Percentiles rank a stretch among this genome's conserved stretches.
phyloP scores from a whole-genome alignment of 1,284 basidiomycete species.

The Cryptococcus maquisensis region DNA sequence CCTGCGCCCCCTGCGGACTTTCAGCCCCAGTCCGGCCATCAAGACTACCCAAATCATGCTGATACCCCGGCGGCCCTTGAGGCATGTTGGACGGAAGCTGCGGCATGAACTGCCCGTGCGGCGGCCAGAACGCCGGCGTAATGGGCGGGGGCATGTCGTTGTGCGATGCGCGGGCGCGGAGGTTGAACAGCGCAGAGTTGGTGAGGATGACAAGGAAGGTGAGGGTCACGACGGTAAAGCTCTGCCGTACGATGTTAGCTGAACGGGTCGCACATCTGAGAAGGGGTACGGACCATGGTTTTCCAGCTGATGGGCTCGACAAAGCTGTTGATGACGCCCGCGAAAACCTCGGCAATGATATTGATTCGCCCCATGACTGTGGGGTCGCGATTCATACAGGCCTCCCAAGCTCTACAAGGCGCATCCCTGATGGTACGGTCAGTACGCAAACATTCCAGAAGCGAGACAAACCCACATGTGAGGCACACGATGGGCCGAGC shows the following conservation, averaged over 20 bases:
- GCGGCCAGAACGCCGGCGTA: slow-evolving; percentile 14
- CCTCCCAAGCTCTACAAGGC: slow-evolving; percentile 82
- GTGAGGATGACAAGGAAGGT: slow-evolving; percentile 75
- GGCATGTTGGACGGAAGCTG: slow-evolving; percentile 15
- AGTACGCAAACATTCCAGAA: not conserved
- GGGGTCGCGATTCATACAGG: slow-evolving; percentile 94
- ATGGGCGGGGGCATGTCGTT: slow-evolving; percentile 10
- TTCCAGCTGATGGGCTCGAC: slow-evolving; percentile 97
- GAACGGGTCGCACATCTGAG: not conserved
- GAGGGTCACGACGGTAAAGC: slow-evolving; percentile 72
- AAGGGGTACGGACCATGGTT: slow-evolving; percentile 66
- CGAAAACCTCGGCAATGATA: slow-evolving; percentile 90
- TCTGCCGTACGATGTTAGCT: slow-evolving; percentile 49
- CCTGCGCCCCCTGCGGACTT: not conserved
- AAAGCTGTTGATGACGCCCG: slow-evolving; percentile 92
- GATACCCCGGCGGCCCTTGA: slow-evolving; percentile 5
- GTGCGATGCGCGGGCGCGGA: slow-evolving; percentile 43
- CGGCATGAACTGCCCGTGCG: slow-evolving; percentile 18
- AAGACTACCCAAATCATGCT: not conserved
- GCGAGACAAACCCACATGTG: slow-evolving; percentile 57
- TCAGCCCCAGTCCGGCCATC: not conserved
- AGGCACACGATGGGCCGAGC: slow-evolving; percentile 61
- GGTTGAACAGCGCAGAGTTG: slow-evolving; percentile 65
- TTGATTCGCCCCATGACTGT: slow-evolving; percentile 80
- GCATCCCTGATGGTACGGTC: slow-evolving; percentile 50